Evolutionary conservation across 1,284 basidiomycete genomes (phyloP), one percentile per base, ranked within the genome.

Genomic region (Malassezia cuniculi): DNA sequence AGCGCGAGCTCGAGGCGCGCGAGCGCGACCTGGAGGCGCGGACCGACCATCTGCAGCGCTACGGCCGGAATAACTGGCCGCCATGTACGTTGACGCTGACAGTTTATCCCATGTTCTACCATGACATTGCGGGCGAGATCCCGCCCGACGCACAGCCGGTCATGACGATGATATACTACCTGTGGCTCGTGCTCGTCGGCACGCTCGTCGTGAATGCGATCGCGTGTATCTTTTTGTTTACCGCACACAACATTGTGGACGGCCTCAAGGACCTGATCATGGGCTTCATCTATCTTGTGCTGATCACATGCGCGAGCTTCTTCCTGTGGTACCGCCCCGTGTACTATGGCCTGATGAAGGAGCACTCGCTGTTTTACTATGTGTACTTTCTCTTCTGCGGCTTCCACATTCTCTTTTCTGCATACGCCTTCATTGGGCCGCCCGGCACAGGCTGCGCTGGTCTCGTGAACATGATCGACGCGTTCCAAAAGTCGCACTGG

Each of bases 271-370:
- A 85, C 66, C 71, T 86, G 36, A 79, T 87, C 52, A 41, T 41
- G 15, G 47, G 48, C 22, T 77, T 55, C 62, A 84, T 85, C 40
- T 93, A 94, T 66, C 52, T 89, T 29, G 74, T 84, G 35, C 72
- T 94, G 47, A 90, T 97, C 62, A 71, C 77, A 5, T 70, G 77
- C 30, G 69, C 79, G 30, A 86, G 85, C 24, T 94, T 94, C 72
- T 72, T 90, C 52, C 73, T 85, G 40, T 94, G 87, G 86, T 66
- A 63, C 43, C 36, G 47, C 58, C 89, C 90, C 2, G 81, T 90
- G 61, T 95, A 95, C 73, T 89, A 90, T 57, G 89, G 83, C 33
- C 87, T 86, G 72, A 85, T 86, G 80, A 90, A 93, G 75, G 85
- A 81, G 45, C 66, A 53, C 57, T 53, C 60, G 41, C 49, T 60